A percentile compares a stretch with the other conserved stretches of the same genome.
Evolutionary conservation across 2,329 filamentous ascomycete species (phyloP).

Genomic region (Thelonectria olida): DNA sequence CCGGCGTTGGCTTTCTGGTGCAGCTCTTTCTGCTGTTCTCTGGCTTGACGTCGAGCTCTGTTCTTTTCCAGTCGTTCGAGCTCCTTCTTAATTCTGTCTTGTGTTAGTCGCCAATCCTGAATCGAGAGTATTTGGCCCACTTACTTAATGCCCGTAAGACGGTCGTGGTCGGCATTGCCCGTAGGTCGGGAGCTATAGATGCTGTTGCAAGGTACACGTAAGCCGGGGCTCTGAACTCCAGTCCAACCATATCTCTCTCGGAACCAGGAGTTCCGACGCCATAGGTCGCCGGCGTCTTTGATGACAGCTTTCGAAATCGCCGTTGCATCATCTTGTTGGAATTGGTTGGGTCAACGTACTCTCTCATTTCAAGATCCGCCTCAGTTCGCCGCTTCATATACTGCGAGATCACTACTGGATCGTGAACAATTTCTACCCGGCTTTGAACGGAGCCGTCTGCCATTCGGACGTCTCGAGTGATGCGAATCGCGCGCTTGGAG

Average conservation of each 20-base stretch:
- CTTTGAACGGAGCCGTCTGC: constrained; percentile 63
- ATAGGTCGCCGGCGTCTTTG: constrained; percentile 29
- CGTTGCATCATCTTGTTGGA: constrained; percentile 6
- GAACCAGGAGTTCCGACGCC: constrained; percentile 43
- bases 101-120: constrained; percentile 23
- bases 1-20: constrained; percentile 56
- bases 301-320: constrained; percentile 1
- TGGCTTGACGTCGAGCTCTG: constrained; percentile 86
- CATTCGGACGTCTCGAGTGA: constrained; percentile 69
- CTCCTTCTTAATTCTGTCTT: constrained; percentile 64
- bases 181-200: constrained; percentile 60
- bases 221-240: constrained; percentile 48
- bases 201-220: constrained; percentile 53
- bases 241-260: constrained; percentile 42
- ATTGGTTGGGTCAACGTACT: constrained; percentile 61
- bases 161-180: constrained; percentile 61
- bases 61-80: constrained; percentile 88
- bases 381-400: constrained; percentile 83
- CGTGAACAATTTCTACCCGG: constrained; percentile 75
- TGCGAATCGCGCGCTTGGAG: constrained; percentile 74
- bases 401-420: constrained; percentile 86
- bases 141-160: constrained; percentile 55
- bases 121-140: constrained; percentile 4
- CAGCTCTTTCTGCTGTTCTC: constrained; percentile 86
- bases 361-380: constrained; percentile 75